phyloP scores from a whole-genome alignment of 169 alveolate genomes.

The Blepharisma undulans region DNA sequence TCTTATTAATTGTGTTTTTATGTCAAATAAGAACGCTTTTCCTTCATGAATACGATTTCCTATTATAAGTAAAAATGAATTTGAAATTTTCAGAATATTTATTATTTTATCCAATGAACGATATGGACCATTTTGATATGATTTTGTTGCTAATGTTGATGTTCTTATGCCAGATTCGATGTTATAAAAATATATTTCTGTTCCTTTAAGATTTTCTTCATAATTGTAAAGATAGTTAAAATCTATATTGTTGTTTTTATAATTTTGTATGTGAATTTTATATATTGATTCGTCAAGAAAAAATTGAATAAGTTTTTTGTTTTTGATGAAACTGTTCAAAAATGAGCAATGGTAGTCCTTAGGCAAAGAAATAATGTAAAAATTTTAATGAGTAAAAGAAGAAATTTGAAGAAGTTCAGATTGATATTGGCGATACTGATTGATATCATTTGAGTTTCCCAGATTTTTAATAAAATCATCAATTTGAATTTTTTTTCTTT shows the following conservation, averaged over 20 bases:
- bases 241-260: not conserved
- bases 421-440: not conserved
- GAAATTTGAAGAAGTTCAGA: not conserved
- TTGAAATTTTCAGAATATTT: not conserved
- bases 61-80: not conserved
- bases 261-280: not conserved
- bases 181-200: not conserved
- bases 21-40: not conserved
- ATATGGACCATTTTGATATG: not conserved
- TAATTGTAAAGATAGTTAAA: not conserved
- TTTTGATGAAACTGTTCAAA: not conserved
- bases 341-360: not conserved
- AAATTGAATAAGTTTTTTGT: not conserved
- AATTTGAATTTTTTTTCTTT: not conserved
- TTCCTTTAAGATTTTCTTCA: not conserved
- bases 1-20: not conserved
- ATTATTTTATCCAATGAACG: not conserved
- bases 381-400: too few relatives aligned
- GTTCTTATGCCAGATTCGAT: not conserved
- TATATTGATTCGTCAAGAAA: not conserved
- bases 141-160: not conserved
- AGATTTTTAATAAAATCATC: not conserved
- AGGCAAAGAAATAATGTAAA: not conserved
- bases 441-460: not conserved
- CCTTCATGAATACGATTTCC: not conserved